These are phyloP conservation scores for Ophiostoma populinum DNA, from an alignment of 2,329 filamentous ascomycete genomes.

Conservation along the genomic window DNA sequence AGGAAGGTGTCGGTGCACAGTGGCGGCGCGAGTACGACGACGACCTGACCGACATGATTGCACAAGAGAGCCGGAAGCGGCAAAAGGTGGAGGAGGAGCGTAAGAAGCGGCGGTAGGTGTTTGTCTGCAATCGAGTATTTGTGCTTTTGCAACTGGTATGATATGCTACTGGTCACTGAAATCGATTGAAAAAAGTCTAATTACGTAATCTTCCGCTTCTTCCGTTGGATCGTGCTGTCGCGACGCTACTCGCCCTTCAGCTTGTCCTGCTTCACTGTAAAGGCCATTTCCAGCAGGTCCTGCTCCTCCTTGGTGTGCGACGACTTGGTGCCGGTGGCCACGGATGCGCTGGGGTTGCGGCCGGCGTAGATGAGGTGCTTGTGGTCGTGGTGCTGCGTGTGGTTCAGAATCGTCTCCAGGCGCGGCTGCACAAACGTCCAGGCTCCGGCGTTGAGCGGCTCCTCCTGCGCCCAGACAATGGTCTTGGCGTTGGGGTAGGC, in stretches of 20 bases:
- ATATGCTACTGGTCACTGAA: too few species aligned
- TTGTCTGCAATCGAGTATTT: too few species aligned
- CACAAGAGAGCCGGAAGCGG: slow-evolving; percentile 77
- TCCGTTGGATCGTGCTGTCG: too few species aligned
- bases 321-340: slow-evolving; percentile 82
- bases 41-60: slow-evolving; percentile 90
- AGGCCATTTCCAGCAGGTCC: slow-evolving; percentile 54
- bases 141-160: too few species aligned
- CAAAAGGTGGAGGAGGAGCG: slow-evolving; percentile 76
- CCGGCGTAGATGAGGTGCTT: slow-evolving; percentile 97
- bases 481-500: slow-evolving; percentile 94
- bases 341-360: slow-evolving; percentile 79
- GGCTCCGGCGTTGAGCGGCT: slow-evolving; percentile 90
- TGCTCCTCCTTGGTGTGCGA: slow-evolving; percentile 85
- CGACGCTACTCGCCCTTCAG: slow-evolving; percentile 43
- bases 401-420: slow-evolving; percentile 88
- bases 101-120: too few species aligned
- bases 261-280: slow-evolving; percentile 49
- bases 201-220: too few species aligned
- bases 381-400: slow-evolving; percentile 80
- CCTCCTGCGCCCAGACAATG: slow-evolving; percentile 94
- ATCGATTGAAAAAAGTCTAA: neutral
- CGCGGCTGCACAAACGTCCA: slow-evolving; percentile 97
- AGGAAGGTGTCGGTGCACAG: slow-evolving; percentile 49
- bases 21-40: slow-evolving; percentile 52